Evolutionary conservation across 139 green algal genomes (phyloP), one percentile per base, ranked within the genome.

Genomic region (Tetratostichococcus sp.): DNA sequence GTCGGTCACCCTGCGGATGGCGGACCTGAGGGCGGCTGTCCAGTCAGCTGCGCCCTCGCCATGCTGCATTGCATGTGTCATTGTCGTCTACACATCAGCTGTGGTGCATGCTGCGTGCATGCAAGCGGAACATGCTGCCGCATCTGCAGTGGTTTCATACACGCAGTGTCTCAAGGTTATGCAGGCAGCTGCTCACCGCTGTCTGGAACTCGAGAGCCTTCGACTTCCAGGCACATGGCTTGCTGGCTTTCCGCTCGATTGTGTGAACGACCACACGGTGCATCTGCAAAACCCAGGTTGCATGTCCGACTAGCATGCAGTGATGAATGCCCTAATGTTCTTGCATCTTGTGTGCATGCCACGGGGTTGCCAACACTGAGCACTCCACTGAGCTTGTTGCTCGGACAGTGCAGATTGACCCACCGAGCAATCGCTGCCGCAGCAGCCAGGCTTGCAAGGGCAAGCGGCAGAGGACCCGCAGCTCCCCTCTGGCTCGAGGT

Each of bases 261-360:
- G 80, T 80, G 69, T 89, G 75, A 19, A 91, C 25, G 65, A 85
- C 74, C 5, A 91, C 59, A 2, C 58, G 70, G 50, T 86, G 73
- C 3, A 77, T 79, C 82, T 88, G 79, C 58, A 31, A 57, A 30
- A 35, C 16, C 65, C 0, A 26, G 16, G 6, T 28, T 34, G 35
- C 4, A n/a, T n/a, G n/a, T n/a, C n/a, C n/a, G n/a, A n/a, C n/a
- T n/a, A n/a, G n/a, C n/a, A n/a, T n/a, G n/a, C n/a, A n/a, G n/a
- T n/a, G n/a, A n/a, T n/a, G n/a, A n/a, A n/a, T n/a, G n/a, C n/a
- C n/a, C n/a, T n/a, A n/a, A n/a, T n/a, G n/a, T n/a, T n/a, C n/a
- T n/a, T n/a, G n/a, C n/a, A 31, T 3, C 31, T 59, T 31, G 25
- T 25, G 28, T n/a, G n/a, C n/a, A n/a, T n/a, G n/a, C n/a, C n/a